Percentiles rank a stretch among this genome's conserved stretches.
phyloP scores from a whole-genome alignment of 495 filamentous ascomycete species.

The Talaromyces trachyspermus region DNA sequence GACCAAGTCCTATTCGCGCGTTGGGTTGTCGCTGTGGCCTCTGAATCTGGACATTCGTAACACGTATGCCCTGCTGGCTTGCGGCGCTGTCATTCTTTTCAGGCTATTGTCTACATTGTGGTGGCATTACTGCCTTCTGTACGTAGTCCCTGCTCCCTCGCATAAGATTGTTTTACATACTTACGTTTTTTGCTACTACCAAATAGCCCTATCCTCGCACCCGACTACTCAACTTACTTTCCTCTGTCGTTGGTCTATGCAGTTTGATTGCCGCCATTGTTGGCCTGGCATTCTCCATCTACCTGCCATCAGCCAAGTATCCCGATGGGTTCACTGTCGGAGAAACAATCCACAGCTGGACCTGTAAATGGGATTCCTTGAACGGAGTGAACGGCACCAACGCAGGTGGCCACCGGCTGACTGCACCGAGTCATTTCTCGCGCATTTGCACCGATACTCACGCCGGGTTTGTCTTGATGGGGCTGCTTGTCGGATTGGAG shows the following conservation, averaged over 20 bases:
- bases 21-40: conserved; percentile 43
- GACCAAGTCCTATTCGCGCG: conserved; percentile 27
- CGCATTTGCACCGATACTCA: conserved; percentile 35
- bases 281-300: conserved; percentile 34
- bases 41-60: conserved; percentile 41
- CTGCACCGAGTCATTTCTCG: conserved; percentile 30
- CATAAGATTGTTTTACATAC: neutral
- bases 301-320: conserved; percentile 31
- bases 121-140: conserved; percentile 39
- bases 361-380: conserved; percentile 41
- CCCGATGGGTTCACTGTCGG: conserved; percentile 28
- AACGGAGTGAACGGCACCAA: neutral
- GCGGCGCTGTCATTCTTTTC: conserved; percentile 34
- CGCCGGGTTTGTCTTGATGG: conserved; percentile 34
- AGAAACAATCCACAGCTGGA: conserved; percentile 46
- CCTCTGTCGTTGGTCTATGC: conserved; percentile 23
- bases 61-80: conserved; percentile 34
- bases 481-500: conserved; percentile 36
- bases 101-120: conserved; percentile 34
- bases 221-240: conserved; percentile 31
- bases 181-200: neutral
- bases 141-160: conserved; percentile 10
- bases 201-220: conserved; percentile 31
- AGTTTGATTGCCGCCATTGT: conserved; percentile 36
- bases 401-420: conserved; percentile 5